phyloP scores from a whole-genome alignment of 768 basidiomycete species.

The Lactarius sanguifluus region DNA sequence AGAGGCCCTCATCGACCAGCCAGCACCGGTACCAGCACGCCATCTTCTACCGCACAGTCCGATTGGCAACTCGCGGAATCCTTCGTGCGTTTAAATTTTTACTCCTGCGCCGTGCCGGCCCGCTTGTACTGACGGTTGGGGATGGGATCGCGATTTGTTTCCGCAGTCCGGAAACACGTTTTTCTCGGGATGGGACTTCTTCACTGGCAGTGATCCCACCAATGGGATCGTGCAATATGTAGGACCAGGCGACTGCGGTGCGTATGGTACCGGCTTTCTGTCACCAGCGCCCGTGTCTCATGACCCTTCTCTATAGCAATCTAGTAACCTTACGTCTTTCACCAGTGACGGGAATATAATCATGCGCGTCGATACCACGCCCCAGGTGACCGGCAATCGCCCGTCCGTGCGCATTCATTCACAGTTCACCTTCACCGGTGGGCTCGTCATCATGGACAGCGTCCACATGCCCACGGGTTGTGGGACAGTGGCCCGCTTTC shows the following conservation, averaged over 20 bases:
- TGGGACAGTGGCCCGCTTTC: slow-evolving; percentile 73
- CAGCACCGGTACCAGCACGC: slow-evolving; percentile 28
- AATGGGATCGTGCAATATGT: slow-evolving; percentile 69
- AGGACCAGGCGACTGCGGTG: slow-evolving; percentile 58
- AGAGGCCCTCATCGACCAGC: slow-evolving; percentile 28
- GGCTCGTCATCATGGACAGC: slow-evolving; percentile 78
- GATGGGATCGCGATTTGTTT: background rate
- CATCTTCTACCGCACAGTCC: slow-evolving; percentile 29
- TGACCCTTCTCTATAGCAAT: slow-evolving; percentile 39
- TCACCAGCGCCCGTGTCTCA: slow-evolving; percentile 18
- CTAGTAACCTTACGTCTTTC: slow-evolving; percentile 60
- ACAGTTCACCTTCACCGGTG: slow-evolving; percentile 56
- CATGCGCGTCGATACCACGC: slow-evolving; percentile 88
- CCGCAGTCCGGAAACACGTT: slow-evolving; percentile 64
- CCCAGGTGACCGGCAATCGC: slow-evolving; percentile 63
- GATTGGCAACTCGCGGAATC: slow-evolving; percentile 52
- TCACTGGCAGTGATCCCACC: slow-evolving; percentile 69
- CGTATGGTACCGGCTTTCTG: slow-evolving; percentile 28
- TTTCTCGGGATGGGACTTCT: slow-evolving; percentile 83
- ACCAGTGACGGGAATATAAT: slow-evolving; percentile 74
- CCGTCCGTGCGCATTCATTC: slow-evolving; percentile 79
- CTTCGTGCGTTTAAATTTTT: slow-evolving; percentile 47
- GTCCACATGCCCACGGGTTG: slow-evolving; percentile 90
- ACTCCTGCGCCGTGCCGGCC: background rate
- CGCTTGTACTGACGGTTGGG: background rate